Evolutionary conservation across 2,329 filamentous ascomycete genomes (phyloP), one percentile per base, ranked within the genome.

Genomic region (Arthrobotrys sphaeroides): DNA sequence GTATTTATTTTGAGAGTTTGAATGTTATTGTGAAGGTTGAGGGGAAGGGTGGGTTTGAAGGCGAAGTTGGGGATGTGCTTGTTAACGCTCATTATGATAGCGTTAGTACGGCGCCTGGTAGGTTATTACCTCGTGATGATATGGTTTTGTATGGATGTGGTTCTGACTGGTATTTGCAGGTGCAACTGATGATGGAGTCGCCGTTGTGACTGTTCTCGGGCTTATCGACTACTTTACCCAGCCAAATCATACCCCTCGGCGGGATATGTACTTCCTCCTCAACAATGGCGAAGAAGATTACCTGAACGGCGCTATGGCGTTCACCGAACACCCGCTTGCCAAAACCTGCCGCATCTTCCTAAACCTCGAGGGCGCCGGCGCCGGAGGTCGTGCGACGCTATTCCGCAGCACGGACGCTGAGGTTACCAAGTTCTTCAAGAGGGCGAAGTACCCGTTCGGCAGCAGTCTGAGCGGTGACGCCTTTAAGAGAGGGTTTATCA

Each of bases 231-330:
- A 97, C 83, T 97, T 96, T 81, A 93, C 92, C 0, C 77, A 78
- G 55, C 73, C 77, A 10, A 43, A 59, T 9, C 66, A 68, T 18
- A 87, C 87, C 1, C 84, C 87, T 49, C 0, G 89, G 86, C 26
- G 88, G 91, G 77, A 94, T 1, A 87, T 99, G 45, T 88, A 98
- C 12, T 86, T 93, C 7, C 86, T 98, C 26, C 87, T 98, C 81
- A 99, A 99, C 85, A 97, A 98, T 80, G 94, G 91, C 36, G 95
- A 99, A 81, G 95, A 99, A 81, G 94, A 98, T 80, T 95, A 90
- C 36, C 85, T 98, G 9, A 92, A 96, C 78, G 95, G 95, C 0
- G 93, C 94, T 5, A 88, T 89, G 74, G 93, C 91, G 4, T 97
- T 96, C 80, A 90, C 91, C 26, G 89, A 93, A 78, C 93, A 94